phyloP scores from a whole-genome alignment of 2,329 filamentous ascomycete species.

The Aotearoamyces nothofagi region DNA sequence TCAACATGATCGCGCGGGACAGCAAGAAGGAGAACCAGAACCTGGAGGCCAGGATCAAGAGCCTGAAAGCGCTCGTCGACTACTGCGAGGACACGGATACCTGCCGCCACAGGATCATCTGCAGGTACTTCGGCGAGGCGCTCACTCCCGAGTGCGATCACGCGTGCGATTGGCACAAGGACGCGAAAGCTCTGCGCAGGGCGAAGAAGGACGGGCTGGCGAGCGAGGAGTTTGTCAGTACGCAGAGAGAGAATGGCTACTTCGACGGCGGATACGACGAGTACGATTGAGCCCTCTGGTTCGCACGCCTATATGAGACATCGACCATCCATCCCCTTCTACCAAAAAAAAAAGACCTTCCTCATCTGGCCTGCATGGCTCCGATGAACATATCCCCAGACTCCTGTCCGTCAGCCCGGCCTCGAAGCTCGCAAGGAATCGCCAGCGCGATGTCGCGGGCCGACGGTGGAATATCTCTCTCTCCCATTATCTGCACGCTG shows the following conservation, averaged over 20 bases:
- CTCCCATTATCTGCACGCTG: too few species aligned
- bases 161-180: slow-evolving; percentile 69
- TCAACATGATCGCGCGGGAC: slow-evolving; percentile 34
- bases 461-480: too few species aligned
- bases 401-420: too few species aligned
- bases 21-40: slow-evolving; percentile 25
- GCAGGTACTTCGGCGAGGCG: slow-evolving; percentile 61
- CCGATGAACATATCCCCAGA: too few species aligned
- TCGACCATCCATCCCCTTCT: too few species aligned
- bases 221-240: slow-evolving; percentile 47
- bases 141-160: slow-evolving; percentile 46
- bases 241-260: slow-evolving; percentile 41
- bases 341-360: too few species aligned
- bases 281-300: slow-evolving; percentile 18
- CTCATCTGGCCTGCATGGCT: too few species aligned
- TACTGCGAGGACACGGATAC: slow-evolving; percentile 66
- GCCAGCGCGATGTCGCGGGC: too few species aligned
- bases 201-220: slow-evolving; percentile 40
- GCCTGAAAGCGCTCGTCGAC: slow-evolving; percentile 51
- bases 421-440: too few species aligned
- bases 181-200: slow-evolving; percentile 38
- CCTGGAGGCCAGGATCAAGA: slow-evolving; percentile 39
- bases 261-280: slow-evolving; percentile 41
- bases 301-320: too few species aligned
- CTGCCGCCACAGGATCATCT: slow-evolving; percentile 66